Conservation (phyloP, 1,284 basidiomycete species). For the Pascua guehoae region DNA sequence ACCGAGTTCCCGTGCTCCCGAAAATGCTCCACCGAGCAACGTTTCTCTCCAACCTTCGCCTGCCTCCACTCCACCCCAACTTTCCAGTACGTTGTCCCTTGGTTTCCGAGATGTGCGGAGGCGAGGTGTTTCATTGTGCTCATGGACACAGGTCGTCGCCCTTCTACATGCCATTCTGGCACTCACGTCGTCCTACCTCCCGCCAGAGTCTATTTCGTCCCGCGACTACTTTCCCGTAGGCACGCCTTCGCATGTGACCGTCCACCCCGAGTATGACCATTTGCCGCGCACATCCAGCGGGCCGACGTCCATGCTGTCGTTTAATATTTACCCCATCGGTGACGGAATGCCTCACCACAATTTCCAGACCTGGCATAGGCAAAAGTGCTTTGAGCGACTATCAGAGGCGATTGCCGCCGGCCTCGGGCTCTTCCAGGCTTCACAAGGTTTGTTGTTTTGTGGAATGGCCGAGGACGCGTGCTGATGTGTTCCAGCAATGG, state of each 20-base stretch:
- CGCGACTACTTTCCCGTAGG: constrained; percentile 39
- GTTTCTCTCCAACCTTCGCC: constrained; percentile 25
- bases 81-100: constrained; percentile 35
- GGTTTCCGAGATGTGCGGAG: neutral
- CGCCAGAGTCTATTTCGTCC: constrained; percentile 25
- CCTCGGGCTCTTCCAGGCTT: constrained; percentile 26
- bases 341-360: constrained; percentile 22
- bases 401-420: constrained; percentile 14
- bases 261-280: constrained; percentile 36
- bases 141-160: constrained; percentile 1
- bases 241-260: constrained; percentile 15
- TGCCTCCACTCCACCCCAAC: constrained; percentile 31
- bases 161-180: constrained; percentile 41
- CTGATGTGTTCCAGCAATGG: constrained; percentile 17
- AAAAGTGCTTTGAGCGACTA: constrained; percentile 31
- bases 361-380: constrained; percentile 45
- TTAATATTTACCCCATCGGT: neutral
- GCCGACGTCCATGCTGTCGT: neutral
- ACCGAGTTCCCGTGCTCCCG: constrained; percentile 33
- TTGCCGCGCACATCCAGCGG: constrained; percentile 3
- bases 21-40: constrained; percentile 35
- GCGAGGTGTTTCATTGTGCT: neutral
- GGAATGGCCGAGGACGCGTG: neutral
- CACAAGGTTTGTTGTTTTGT: constrained; percentile 25
- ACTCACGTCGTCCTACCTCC: constrained; percentile 31